Evolutionary conservation across 768 basidiomycete genomes (phyloP).

Genomic region (Cyclocybe aegerita): DNA sequence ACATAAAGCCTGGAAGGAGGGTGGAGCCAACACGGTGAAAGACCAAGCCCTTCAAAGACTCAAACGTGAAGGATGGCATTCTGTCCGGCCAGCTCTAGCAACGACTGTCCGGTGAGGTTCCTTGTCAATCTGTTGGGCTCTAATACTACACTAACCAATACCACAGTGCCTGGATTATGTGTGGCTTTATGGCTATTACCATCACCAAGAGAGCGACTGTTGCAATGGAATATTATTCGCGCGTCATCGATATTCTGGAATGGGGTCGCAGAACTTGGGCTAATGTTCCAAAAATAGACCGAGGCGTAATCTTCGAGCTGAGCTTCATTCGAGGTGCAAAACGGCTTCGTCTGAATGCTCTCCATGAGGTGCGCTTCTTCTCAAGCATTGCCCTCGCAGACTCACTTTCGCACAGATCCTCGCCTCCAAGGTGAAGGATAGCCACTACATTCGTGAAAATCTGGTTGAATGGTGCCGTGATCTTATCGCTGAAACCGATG

Average conservation of each 20-base stretch:
- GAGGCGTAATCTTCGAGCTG: constrained; percentile 41
- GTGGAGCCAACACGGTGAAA: constrained; percentile 29
- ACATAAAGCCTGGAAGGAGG: constrained; percentile 30
- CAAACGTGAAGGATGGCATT: constrained; percentile 24
- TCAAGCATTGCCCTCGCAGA: not conserved
- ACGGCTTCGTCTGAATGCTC: constrained; percentile 28
- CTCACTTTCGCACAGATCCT: not conserved
- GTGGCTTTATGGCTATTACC: constrained; percentile 28
- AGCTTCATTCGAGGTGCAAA: constrained; percentile 44
- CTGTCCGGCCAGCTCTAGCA: constrained; percentile 33
- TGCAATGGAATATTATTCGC: constrained; percentile 33
- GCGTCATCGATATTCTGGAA: constrained; percentile 38
- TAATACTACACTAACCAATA: not conserved
- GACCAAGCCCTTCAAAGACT: constrained; percentile 30
- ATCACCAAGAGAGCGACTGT: constrained; percentile 13
- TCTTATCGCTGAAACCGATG: constrained; percentile 29
- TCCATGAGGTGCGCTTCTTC: constrained; percentile 27
- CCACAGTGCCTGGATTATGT: constrained; percentile 39
- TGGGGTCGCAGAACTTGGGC: constrained; percentile 41
- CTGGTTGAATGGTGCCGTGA: constrained; percentile 29
- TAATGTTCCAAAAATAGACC: constrained; percentile 33
- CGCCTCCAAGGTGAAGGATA: constrained; percentile 7
- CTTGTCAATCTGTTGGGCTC: not conserved
- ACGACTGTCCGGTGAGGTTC: constrained; percentile 34
- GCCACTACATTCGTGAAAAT: constrained; percentile 24